Conservation (phyloP, 805 yeast species). For the Middelhovenomyces tepae region DNA sequence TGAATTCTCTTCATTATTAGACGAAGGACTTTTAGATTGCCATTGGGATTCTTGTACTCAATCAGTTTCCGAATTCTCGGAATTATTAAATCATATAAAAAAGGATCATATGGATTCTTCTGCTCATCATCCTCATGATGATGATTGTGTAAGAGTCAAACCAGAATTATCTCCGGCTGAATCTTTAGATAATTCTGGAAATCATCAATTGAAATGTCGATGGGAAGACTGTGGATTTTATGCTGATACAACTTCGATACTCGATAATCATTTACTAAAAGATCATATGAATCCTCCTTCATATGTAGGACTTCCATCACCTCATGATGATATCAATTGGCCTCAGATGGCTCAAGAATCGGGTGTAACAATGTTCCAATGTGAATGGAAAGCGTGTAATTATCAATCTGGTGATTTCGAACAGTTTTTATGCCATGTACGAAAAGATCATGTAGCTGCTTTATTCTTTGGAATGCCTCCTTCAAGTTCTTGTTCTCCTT, state of each 20-base stretch:
- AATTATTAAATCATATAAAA: conserved; percentile 20
- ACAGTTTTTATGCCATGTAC: conserved; percentile 51
- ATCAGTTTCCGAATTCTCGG: conserved; percentile 22
- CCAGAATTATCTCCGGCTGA: not conserved
- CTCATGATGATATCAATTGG: conserved; percentile 4
- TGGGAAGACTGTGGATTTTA: conserved; percentile 57
- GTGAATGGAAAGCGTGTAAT: conserved; percentile 74
- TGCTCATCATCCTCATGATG: conserved; percentile 12
- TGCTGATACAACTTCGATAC: conserved; percentile 31
- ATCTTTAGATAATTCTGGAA: not conserved
- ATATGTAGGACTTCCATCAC: no score
- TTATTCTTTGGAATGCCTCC: not conserved
- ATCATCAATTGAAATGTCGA: conserved; percentile 36
- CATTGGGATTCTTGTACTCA: conserved; percentile 34
- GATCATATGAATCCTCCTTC: conserved; percentile 17
- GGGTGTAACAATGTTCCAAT: conserved; percentile 28
- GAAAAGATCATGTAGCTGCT: conserved; percentile 35
- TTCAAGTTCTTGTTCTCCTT: not conserved
- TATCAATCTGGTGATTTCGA: conserved; percentile 46
- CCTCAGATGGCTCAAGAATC: conserved; percentile 9
- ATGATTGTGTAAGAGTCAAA: not conserved
- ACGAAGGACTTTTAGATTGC: conserved; percentile 21
- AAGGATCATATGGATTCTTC: conserved; percentile 15
- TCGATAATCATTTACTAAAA: conserved; percentile 39
- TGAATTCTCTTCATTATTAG: not conserved